phyloP scores from a whole-genome alignment of 129 eudicot species.

The Sambucus nigra region DNA sequence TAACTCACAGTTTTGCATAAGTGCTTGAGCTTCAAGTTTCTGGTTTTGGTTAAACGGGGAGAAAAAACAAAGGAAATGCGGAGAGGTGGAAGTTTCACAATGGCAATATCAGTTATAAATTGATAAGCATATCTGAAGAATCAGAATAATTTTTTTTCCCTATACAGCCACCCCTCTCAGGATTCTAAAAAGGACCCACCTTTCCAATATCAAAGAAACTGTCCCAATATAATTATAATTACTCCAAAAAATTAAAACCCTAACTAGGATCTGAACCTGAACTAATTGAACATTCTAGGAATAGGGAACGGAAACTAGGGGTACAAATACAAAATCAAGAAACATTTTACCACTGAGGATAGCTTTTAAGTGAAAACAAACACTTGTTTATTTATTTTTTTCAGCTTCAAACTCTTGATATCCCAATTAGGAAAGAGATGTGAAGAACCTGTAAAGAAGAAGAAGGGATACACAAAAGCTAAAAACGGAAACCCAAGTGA shows the following conservation, averaged over 20 bases:
- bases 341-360: constrained; percentile 10
- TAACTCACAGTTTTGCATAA: background rate
- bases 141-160: constrained; percentile 44
- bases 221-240: constrained; percentile 11
- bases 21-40: background rate
- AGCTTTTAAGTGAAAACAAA: background rate
- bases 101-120: constrained; percentile 32
- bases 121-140: constrained; percentile 54
- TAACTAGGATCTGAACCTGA: constrained; percentile 29
- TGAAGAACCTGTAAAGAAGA: constrained; percentile 24
- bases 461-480: constrained; percentile 26
- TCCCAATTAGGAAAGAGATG: constrained; percentile 7
- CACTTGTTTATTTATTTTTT: background rate
- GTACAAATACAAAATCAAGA: background rate
- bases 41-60: constrained; percentile 1
- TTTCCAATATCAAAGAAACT: constrained; percentile 34
- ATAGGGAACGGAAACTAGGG: background rate
- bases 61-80: constrained; percentile 20
- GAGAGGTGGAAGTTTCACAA: constrained; percentile 41
- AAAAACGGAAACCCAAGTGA: constrained; percentile 26
- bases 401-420: background rate
- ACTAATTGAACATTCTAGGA: background rate
- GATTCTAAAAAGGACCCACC: constrained; percentile 52
- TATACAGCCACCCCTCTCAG: constrained; percentile 31
- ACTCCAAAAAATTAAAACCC: constrained; percentile 19